A percentile compares a stretch with the other conserved stretches of the same genome.
Evolutionary conservation across 2,329 filamentous ascomycete species (phyloP).

Genomic region (Elsinoe batatas): DNA sequence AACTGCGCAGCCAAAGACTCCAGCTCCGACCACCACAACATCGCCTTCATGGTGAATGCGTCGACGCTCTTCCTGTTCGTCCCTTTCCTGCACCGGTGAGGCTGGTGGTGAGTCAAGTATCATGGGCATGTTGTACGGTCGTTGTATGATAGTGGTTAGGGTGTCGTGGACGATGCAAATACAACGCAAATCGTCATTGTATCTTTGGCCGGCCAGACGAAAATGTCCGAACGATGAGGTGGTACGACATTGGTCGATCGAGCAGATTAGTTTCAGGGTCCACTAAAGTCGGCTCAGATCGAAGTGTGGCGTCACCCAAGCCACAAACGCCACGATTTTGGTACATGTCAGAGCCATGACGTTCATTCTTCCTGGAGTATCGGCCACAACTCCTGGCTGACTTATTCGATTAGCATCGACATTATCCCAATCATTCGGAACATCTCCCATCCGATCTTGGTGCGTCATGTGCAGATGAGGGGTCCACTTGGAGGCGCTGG

Average conservation of each 20-base stretch:
- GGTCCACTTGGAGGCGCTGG: conserved; percentile 1
- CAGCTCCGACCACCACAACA: conserved; percentile 84
- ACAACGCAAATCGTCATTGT: background rate
- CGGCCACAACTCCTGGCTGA: no score
- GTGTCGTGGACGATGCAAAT: no score
- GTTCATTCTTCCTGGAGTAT: background rate
- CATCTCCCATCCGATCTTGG: background rate
- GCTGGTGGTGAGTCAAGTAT: conserved; percentile 20
- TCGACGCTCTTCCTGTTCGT: conserved; percentile 35
- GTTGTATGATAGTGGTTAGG: background rate
- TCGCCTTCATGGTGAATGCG: conserved; percentile 56
- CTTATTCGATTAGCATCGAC: background rate
- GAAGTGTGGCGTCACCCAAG: conserved; percentile 1
- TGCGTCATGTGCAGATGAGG: conserved; percentile 3
- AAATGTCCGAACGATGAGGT: background rate
- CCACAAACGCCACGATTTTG: background rate
- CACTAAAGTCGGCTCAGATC: conserved; percentile 5
- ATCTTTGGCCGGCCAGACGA: background rate
- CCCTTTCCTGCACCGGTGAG: conserved; percentile 19
- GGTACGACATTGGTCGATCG: conserved; percentile 10
- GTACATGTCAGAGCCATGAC: background rate
- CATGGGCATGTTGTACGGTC: conserved; percentile 18
- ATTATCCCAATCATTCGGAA: background rate
- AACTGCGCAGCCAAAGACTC: conserved; percentile 77
- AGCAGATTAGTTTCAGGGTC: conserved; percentile 4